These are phyloP conservation scores for Fusarium humuli DNA, from an alignment of 2,329 filamentous ascomycete species.

Conservation along the genomic window DNA sequence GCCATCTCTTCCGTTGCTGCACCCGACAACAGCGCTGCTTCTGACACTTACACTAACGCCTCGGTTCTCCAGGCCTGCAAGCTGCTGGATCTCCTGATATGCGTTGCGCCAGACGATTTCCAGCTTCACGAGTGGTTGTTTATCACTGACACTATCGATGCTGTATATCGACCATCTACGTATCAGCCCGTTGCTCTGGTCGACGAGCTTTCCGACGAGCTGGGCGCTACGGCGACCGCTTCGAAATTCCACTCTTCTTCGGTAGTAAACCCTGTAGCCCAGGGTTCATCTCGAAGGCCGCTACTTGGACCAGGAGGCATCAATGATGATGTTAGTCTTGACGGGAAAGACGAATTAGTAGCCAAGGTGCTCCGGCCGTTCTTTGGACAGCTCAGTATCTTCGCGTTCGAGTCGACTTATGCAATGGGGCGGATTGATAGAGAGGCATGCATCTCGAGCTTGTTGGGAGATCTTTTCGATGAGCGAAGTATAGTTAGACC, in stretches of 20 bases:
- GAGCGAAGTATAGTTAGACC: constrained; percentile 76
- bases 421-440: constrained; percentile 79
- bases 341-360: constrained; percentile 76
- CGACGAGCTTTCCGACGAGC: constrained; percentile 84
- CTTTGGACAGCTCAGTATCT: constrained; percentile 91
- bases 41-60: constrained; percentile 80
- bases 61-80: constrained; percentile 93
- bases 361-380: constrained; percentile 86
- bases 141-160: constrained; percentile 95
- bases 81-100: constrained; percentile 87
- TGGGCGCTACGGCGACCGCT: constrained; percentile 62
- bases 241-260: constrained; percentile 53
- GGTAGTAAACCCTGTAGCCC: constrained; percentile 52
- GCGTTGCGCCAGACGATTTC: constrained; percentile 92
- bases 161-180: constrained; percentile 81
- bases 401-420: constrained; percentile 92
- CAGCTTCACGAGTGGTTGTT: constrained; percentile 99
- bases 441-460: constrained; percentile 69
- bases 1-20: constrained; percentile 81
- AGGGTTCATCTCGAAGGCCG: constrained; percentile 57
- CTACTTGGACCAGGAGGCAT: constrained; percentile 65
- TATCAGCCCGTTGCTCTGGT: constrained; percentile 80
- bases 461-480: constrained; percentile 83
- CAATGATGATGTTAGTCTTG: constrained; percentile 66
- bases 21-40: constrained; percentile 69